Evolutionary conservation across 768 basidiomycete species (phyloP), one percentile per base, ranked within the genome.

Genomic region (Boletus sensibilis): DNA sequence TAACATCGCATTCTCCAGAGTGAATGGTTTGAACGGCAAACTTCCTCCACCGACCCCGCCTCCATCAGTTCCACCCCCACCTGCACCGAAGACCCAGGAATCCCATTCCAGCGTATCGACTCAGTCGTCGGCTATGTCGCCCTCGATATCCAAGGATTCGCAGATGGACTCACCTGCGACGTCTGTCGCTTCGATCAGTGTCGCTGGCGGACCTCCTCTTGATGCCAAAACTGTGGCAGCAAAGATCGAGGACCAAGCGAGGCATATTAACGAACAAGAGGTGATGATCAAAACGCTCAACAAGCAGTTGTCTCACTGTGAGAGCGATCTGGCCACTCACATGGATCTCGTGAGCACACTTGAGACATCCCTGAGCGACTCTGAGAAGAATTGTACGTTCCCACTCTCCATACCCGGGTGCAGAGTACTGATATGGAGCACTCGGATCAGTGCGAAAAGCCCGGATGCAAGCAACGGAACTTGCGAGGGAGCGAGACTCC

Each of bases 201-300:
- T 77, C 5, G 65, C 74, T 16, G 60, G 64, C 8, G 63, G 61
- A 21, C 37, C 74, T 16, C 67, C 75, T 18, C 65, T 76, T 18
- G 91, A 92, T 64, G 55, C 76, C 42, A 92, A 91, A 71, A 46
- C 61, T 14, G 55, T 82, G 6, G 61, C 73, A 2, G 75, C 72
- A 41, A 84, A 82, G 65, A 63, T 94, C 9, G 90, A 91, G 65
- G 84, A 89, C 58, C 90, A 90, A 71, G 71, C 82, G 20, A 89
- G 87, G 64, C 85, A 82, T 44, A 75, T 94, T 37, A 89, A 85
- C 13, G 93, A 95, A 76, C 89, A 92, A 68, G 89, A 92, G 63
- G 83, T 80, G 49, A 94, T 93, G 88, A 92, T 96, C 76, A 90
- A 92, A 74, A 94, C 90, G 23, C 81, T 97, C 59, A 94, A 94